These are phyloP conservation scores for Aspergillus sp. DNA, from an alignment of 2,329 filamentous ascomycete species.

Conservation along the genomic window DNA sequence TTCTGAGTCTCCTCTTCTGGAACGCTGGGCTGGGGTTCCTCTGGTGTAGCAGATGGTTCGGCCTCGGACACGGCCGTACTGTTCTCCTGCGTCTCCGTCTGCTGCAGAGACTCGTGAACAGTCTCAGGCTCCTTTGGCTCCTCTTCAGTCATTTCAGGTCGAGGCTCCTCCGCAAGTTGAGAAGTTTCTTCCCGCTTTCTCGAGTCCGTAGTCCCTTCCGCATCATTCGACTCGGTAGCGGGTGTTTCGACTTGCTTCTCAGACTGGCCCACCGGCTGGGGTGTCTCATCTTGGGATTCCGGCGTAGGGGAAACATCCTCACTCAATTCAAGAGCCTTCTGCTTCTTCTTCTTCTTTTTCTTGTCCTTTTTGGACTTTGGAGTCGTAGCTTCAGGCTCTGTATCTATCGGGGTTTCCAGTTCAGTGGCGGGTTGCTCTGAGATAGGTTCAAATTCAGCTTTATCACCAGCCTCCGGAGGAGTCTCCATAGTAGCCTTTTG, in stretches of 20 bases:
- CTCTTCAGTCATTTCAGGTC: constrained; percentile 3
- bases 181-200: neutral
- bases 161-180: neutral
- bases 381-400: constrained; percentile 9
- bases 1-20: constrained; percentile 4
- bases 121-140: neutral
- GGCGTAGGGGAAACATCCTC: constrained; percentile 13
- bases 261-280: neutral
- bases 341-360: constrained; percentile 42
- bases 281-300: neutral
- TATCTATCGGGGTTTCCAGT: constrained; percentile 3
- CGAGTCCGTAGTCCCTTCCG: neutral
- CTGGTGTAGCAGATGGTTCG: constrained; percentile 11
- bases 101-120: neutral
- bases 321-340: constrained; percentile 16
- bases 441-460: neutral
- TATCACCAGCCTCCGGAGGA: neutral
- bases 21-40: constrained; percentile 6
- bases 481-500: neutral
- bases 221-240: neutral
- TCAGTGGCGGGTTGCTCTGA: neutral
- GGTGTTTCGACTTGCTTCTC: neutral
- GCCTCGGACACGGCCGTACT: neutral
- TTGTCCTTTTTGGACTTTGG: constrained; percentile 26
- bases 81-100: neutral